Conservation (phyloP, 202 grass and related monocot genomes). For the Cymbopogon flexuosus region DNA sequence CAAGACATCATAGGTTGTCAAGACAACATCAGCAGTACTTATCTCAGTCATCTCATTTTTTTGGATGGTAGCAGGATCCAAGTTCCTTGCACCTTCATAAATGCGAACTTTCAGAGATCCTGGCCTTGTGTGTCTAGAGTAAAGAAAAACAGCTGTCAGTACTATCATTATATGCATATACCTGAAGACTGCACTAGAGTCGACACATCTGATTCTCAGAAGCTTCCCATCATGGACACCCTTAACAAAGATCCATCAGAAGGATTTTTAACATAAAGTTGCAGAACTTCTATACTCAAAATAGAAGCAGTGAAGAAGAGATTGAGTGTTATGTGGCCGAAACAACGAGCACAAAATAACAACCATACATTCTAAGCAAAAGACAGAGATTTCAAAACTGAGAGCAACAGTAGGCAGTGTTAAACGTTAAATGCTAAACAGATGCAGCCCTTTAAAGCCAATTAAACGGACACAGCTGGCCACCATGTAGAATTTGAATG, state of each 20-base stretch:
- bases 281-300: conserved; percentile 9
- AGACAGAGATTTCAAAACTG: conserved; percentile 11
- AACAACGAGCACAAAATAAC: neutral
- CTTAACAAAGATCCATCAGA: conserved; percentile 9
- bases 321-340: neutral
- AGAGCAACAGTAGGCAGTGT: conserved; percentile 1
- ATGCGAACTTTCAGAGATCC: conserved; percentile 84
- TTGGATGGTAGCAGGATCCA: conserved; percentile 32
- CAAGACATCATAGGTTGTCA: conserved; percentile 96
- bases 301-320: conserved; percentile 1
- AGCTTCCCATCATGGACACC: neutral
- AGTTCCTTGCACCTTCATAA: conserved; percentile 92
- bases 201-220: conserved; percentile 1
- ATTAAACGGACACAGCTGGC: neutral
- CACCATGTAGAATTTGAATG: neutral
- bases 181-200: neutral
- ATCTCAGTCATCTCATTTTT: conserved; percentile 60
- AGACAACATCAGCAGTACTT: conserved; percentile 71
- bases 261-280: conserved; percentile 15
- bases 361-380: conserved; percentile 7
- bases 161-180: conserved; percentile 34
- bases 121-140: conserved; percentile 67
- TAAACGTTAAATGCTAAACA: neutral
- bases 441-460: neutral
- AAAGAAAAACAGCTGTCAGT: conserved; percentile 39